These are phyloP conservation scores for Cubamyces sp. DNA, from an alignment of 768 basidiomycete species.

Conservation along the genomic window DNA sequence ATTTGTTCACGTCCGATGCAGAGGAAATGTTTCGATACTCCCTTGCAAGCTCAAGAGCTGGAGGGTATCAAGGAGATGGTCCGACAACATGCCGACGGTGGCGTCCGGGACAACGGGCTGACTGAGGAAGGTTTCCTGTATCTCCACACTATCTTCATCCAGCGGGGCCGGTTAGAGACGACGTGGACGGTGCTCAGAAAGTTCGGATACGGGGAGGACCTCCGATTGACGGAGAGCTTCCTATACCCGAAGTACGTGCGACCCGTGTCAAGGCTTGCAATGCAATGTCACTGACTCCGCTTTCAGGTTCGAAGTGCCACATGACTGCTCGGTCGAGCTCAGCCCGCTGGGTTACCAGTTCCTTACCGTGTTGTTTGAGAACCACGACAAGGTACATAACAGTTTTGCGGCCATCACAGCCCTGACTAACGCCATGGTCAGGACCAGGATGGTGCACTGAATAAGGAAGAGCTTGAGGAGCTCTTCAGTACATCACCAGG, in stretches of 20 bases:
- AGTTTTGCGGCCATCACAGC: neutral
- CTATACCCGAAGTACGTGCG: conserved; percentile 79
- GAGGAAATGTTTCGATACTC: conserved; percentile 95
- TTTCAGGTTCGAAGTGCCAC: conserved; percentile 76
- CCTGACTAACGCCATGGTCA: conserved; percentile 34
- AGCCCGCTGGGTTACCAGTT: conserved; percentile 95
- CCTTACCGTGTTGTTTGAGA: conserved; percentile 95
- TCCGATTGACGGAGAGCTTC: conserved; percentile 87
- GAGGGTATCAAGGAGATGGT: conserved; percentile 97
- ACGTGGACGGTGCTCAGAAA: conserved; percentile 96
- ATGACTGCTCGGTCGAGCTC: conserved; percentile 94
- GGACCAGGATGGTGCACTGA: conserved; percentile 96
- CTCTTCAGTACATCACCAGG: conserved; percentile 95
- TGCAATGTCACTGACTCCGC: conserved; percentile 21
- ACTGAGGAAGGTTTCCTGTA: conserved; percentile 94
- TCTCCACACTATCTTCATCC: conserved; percentile 96
- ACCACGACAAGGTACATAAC: conserved; percentile 82
- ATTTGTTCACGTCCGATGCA: conserved; percentile 34
- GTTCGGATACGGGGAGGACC: conserved; percentile 95
- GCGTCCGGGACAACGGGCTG: conserved; percentile 77
- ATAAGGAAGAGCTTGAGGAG: conserved; percentile 78
- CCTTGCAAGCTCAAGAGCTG: conserved; percentile 88
- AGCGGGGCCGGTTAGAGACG: conserved; percentile 92
- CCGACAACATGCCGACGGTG: conserved; percentile 72
- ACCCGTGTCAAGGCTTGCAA: neutral